Evolutionary conservation across 78 protist species (phyloP).

Genomic region (Dictyostelium discoideum): dicty_2.7 NC_007091.3:3312001-3312500

Average conservation of each 20-base stretch:
- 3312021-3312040: constrained; percentile 1
- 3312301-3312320: background rate
- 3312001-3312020: constrained; percentile 50
- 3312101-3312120: constrained; percentile 37
- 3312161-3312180: constrained; percentile 4
- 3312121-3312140: constrained; percentile 25
- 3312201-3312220: background rate
- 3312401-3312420: constrained; percentile 10
- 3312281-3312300: background rate
- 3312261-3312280: background rate
- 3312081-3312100: background rate
- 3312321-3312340: background rate
- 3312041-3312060: constrained; percentile 53
- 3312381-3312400: background rate
- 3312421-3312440: background rate
- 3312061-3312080: constrained; percentile 36
- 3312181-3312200: too few relatives aligned
- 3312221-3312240: background rate
- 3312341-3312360: background rate
- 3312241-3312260: background rate
- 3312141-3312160: constrained; percentile 68
- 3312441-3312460: background rate
- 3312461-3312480: constrained; percentile 21
- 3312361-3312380: background rate
- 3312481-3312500: constrained; percentile 43